Base-by-base conservation (phyloP, 177 flowering plant genomes). In the Vitis hybrid region DNA sequence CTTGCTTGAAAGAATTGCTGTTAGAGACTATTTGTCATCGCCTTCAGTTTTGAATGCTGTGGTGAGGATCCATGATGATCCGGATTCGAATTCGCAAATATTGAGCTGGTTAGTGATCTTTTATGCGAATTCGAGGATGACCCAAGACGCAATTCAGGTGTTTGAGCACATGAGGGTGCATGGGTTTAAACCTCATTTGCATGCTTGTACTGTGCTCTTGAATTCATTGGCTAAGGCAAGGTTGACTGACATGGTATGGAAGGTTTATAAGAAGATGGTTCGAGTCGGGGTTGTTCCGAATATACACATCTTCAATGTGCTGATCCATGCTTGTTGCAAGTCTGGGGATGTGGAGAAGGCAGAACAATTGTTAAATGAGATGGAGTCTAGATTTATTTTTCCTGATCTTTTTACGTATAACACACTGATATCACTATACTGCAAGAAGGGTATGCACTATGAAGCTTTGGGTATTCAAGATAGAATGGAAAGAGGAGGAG, bases 371-470 rank as follows among this genome's bases (percentile, higher is more conserved):
- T 71, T 92, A 70, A 71, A 79, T 56, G 89, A 89, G 74, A 92
- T 91, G 97, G 94, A 86, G 68, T 52, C 67, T 15, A 84, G 74
- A 67, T 67, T 76, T 27, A 64, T 87, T 56, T 65, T 50, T 35
- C 93, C 91, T 30, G 98, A 94, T 79, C 81, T 87, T 56, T 86
- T 87, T 76, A 83, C 97, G 7, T 89, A 82, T 70, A 94, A 94
- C 60, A 89, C 98, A 6, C 62, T 94, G 83, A 91, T 94, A 13
- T 82, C 93, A 11, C 70, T 91, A 75, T 91, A 88, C 74, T 88
- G 89, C 77, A 92, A 85, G 78, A 86, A 84, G 71, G 87, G 93
- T 59, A 88, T 89, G 97, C 94, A 94, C 62, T 92, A 94, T 76
- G 91, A 91, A 79, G 98, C 97, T 62, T 75, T 90, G 69, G 76